These are phyloP conservation scores for Eleusine coracana DNA, from an alignment of 176 grass and related monocot genomes.

Conservation along the genomic window DNA sequence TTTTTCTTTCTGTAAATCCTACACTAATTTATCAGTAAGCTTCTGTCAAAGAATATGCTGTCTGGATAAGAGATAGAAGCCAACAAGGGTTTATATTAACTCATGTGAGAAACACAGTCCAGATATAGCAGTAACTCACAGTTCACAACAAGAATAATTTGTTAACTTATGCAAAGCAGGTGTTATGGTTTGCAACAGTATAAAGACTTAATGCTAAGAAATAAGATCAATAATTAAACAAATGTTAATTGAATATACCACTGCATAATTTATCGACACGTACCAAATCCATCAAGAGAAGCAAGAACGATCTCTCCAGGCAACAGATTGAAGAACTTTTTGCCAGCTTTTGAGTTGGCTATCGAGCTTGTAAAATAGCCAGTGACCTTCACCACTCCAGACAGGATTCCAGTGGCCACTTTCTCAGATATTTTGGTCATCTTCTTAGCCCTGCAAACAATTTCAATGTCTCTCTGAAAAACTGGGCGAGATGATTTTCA, in stretches of 20 bases:
- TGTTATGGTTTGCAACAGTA: background rate
- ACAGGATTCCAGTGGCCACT: constrained; percentile 77
- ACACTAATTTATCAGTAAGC: no score
- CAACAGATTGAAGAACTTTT: constrained; percentile 62
- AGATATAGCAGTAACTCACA: no score
- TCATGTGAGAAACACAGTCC: background rate
- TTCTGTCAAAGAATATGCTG: background rate
- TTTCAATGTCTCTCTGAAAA: background rate
- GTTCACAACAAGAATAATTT: background rate
- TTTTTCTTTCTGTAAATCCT: no score
- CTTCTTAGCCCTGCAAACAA: constrained; percentile 60
- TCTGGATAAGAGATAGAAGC: background rate
- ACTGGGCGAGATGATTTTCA: background rate
- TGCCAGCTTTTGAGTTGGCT: constrained; percentile 76
- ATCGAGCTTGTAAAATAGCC: constrained; percentile 69
- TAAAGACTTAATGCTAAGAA: background rate
- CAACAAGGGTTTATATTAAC: background rate
- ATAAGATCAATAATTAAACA: background rate
- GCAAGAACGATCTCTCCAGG: constrained; percentile 91
- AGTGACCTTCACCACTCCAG: constrained; percentile 73
- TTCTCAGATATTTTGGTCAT: constrained; percentile 86
- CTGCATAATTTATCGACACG: constrained; percentile 5
- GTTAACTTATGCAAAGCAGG: constrained; percentile 1
- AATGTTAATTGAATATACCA: background rate
- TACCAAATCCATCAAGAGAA: constrained; percentile 92